Base-by-base conservation (phyloP, 2,329 filamentous ascomycete genomes). In the Bipolaris zeicola region DNA sequence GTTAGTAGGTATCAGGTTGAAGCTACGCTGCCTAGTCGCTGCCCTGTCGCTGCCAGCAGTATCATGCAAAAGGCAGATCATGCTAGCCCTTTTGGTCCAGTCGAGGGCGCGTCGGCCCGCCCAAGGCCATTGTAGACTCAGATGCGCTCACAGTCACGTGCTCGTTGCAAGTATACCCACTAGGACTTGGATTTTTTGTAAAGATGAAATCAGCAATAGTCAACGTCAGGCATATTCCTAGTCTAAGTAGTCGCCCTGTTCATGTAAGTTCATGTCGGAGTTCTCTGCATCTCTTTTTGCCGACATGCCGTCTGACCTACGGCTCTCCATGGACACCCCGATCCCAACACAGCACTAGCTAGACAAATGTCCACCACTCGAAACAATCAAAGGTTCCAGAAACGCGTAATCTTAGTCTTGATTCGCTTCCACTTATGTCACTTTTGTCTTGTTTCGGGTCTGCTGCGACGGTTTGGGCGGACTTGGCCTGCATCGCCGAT, bases 241-340 rank as follows among this genome's bases (percentile, higher is more conserved):
- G 52, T 47, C 54, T 51, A 41, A 43, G 38, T 51, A 43, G 10
- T 24, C 34, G 33, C 24, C 13, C 5, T 10, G 20, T 31, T 18
- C 28, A 31, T 36, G 22, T 26, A 43, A 16, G 39, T 6, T n/a
- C 14, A 51, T 36, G 52, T 68, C 68, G 66, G 68, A 31, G 57
- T 44, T 67, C 63, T 24, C 42, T n/a, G n/a, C 28, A 44, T 24
- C 10, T 37, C 49, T 56, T 67, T 66, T 62, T 60, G 58, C 70
- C 71, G 71, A 71, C 59, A 59, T 31, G 10, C 28, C 28, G 28
- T 65, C 42, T 56, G 33, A 50, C 49, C 49, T 42, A 57, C 69
- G 71, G 71, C 71, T 74, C 71, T 73, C 71, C 71, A 60, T 53
- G 22, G 55, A 28, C 37, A 58, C 44, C 45, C 63, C 62, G 61